Conservation (phyloP, 2,329 filamentous ascomycete species). For the Hysterium pulicare region DNA sequence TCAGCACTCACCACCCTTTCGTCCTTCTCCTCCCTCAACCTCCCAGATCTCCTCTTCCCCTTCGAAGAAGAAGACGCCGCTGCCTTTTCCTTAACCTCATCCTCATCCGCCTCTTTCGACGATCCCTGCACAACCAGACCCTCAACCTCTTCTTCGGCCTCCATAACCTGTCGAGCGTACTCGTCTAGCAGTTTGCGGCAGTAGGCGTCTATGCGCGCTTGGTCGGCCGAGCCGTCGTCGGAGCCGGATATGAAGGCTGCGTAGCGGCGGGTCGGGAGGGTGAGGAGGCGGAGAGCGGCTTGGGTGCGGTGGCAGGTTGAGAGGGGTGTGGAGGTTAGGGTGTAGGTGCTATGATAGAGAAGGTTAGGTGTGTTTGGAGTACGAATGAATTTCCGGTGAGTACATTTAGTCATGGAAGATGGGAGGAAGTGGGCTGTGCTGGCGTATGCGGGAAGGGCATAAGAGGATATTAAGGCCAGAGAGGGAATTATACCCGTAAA, state of each 20-base stretch:
- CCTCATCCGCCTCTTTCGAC: constrained; percentile 29
- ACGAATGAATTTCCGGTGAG: neutral
- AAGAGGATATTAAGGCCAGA: too few relatives aligned
- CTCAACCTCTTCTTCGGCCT: constrained; percentile 24
- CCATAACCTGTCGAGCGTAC: constrained; percentile 27
- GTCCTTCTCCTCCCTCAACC: constrained; percentile 4
- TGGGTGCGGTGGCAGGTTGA: constrained; percentile 45
- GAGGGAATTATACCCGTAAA: constrained; percentile 32
- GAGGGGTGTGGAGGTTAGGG: constrained; percentile 22
- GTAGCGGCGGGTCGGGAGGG: constrained; percentile 27
- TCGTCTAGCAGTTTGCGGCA: constrained; percentile 28
- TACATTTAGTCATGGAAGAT: neutral
- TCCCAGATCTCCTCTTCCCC: neutral
- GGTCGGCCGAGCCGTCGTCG: constrained; percentile 32
- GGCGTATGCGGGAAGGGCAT: neutral
- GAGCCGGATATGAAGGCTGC: constrained; percentile 28
- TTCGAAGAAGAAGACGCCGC: constrained; percentile 16
- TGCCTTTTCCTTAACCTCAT: constrained; percentile 18
- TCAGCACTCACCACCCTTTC: constrained; percentile 5
- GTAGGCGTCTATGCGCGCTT: constrained; percentile 37
- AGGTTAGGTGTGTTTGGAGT: too few relatives aligned
- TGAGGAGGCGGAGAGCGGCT: constrained; percentile 39
- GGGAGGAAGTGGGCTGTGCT: neutral
- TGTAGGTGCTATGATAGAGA: too few relatives aligned
- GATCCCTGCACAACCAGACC: constrained; percentile 7